Evolutionary conservation across 768 basidiomycete genomes (phyloP).

Genomic region (Boletus sp.): DNA sequence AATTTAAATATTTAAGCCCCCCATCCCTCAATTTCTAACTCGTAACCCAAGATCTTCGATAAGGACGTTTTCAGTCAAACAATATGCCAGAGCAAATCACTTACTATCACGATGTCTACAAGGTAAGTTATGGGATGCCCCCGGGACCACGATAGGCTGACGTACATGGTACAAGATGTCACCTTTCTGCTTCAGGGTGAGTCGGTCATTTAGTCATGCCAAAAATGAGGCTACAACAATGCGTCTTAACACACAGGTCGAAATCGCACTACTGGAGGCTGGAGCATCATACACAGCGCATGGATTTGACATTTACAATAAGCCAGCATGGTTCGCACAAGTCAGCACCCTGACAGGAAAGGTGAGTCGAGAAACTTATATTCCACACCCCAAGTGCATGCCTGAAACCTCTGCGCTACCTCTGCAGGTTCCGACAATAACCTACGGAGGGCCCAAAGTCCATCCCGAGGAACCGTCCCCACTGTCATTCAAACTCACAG

Average conservation of each 20-base stretch:
- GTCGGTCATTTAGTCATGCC: constrained; percentile 13
- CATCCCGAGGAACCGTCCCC: constrained; percentile 56
- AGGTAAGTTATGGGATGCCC: constrained; percentile 28
- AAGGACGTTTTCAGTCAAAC: not conserved
- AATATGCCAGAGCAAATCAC: constrained; percentile 34
- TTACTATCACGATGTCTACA: constrained; percentile 35
- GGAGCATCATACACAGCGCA: constrained; percentile 46
- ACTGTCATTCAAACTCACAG: constrained; percentile 57
- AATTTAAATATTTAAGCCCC: no score
- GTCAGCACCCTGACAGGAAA: constrained; percentile 61
- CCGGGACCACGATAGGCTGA: not conserved
- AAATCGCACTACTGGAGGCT: constrained; percentile 58
- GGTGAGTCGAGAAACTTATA: constrained; percentile 31
- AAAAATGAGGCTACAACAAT: constrained; percentile 15
- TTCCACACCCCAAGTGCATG: not conserved
- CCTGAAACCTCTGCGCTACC: no score
- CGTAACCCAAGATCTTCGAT: not conserved
- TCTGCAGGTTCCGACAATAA: constrained; percentile 52
- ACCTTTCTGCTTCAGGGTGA: constrained; percentile 53
- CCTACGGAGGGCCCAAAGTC: constrained; percentile 56
- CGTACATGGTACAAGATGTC: constrained; percentile 40
- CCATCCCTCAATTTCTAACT: no score
- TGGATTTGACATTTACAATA: constrained; percentile 53
- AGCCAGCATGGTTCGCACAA: constrained; percentile 65
- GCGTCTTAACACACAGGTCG: constrained; percentile 35